Percentiles rank a stretch among this genome's conserved stretches.
Conservation (phyloP, 208 protist species). For the Trypanosoma brucei region DNA sequence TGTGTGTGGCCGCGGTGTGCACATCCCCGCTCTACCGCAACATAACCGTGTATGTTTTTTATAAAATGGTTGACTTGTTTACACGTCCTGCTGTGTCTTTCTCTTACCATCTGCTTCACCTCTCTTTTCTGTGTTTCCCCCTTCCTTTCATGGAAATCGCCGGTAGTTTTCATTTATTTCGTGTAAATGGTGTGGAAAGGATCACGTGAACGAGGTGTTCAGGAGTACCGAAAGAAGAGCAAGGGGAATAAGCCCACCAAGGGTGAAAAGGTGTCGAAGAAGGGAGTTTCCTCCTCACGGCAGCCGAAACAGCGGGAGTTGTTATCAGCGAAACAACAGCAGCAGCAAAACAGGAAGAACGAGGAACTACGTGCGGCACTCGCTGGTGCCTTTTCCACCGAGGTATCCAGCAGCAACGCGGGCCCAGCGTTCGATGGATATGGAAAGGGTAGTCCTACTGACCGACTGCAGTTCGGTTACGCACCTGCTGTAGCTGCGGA, state of each 20-base stretch:
- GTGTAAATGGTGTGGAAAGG: background rate
- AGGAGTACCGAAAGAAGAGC: background rate
- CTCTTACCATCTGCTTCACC: background rate
- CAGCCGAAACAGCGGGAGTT: background rate
- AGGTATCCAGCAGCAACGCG: background rate
- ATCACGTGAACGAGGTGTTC: background rate
- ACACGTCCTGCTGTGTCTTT: background rate
- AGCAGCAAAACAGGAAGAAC: conserved; percentile 7
- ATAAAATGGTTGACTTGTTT: too few species aligned
- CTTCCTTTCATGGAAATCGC: background rate
- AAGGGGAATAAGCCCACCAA: background rate
- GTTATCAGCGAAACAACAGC: background rate
- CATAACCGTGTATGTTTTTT: too few species aligned
- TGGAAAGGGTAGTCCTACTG: conserved; percentile 70
- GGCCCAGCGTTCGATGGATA: conserved; percentile 44
- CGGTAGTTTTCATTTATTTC: background rate
- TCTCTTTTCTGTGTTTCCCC: background rate
- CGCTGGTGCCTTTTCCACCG: conserved; percentile 16
- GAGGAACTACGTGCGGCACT: conserved; percentile 32
- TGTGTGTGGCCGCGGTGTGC: too few species aligned
- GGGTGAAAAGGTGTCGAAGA: background rate
- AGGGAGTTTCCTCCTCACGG: background rate
- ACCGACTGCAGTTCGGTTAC: conserved; percentile 87
- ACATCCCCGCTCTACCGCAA: too few species aligned
- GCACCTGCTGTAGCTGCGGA: conserved; percentile 59